Evolutionary conservation across 495 filamentous ascomycete genomes (phyloP).

Genomic region (Tuber indicum): DNA sequence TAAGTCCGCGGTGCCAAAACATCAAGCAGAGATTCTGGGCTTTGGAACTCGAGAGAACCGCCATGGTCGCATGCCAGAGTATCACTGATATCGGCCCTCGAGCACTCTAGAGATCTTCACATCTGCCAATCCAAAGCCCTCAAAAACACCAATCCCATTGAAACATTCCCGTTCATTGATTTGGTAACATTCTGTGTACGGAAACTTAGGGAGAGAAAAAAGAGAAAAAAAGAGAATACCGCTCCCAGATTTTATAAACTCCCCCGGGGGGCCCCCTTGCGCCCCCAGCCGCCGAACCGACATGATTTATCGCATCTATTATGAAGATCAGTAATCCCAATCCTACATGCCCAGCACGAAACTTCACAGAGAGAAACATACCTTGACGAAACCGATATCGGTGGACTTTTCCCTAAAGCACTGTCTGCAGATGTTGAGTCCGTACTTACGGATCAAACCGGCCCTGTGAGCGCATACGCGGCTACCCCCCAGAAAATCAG

Average conservation of each 20-base stretch:
- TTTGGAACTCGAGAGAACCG: background rate
- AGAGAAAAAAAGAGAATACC: background rate
- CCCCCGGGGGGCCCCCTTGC: background rate
- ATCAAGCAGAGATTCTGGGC: background rate
- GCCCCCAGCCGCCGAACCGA: background rate
- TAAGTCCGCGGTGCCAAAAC: background rate
- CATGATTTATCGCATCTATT: background rate
- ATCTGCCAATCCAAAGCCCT: background rate
- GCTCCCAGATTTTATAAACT: background rate
- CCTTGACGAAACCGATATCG: constrained; percentile 98
- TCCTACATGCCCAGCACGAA: background rate
- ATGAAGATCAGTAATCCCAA: background rate
- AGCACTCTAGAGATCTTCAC: background rate
- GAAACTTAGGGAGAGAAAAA: background rate
- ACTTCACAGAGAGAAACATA: constrained; percentile 46
- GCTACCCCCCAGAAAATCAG: constrained; percentile 50
- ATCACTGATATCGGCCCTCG: background rate
- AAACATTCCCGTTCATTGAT: background rate
- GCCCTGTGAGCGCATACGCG: constrained; percentile 92
- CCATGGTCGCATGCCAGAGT: background rate
- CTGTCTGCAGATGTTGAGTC: constrained; percentile 98
- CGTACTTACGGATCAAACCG: constrained; percentile 98
- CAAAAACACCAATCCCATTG: background rate
- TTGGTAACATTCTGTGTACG: background rate
- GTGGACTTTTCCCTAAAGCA: constrained; percentile 96